A percentile compares a stretch with the other conserved stretches of the same genome.
Evolutionary conservation across 352 stramenopile genomes (phyloP).

Genomic region (Phytophthora pistaciae): DNA sequence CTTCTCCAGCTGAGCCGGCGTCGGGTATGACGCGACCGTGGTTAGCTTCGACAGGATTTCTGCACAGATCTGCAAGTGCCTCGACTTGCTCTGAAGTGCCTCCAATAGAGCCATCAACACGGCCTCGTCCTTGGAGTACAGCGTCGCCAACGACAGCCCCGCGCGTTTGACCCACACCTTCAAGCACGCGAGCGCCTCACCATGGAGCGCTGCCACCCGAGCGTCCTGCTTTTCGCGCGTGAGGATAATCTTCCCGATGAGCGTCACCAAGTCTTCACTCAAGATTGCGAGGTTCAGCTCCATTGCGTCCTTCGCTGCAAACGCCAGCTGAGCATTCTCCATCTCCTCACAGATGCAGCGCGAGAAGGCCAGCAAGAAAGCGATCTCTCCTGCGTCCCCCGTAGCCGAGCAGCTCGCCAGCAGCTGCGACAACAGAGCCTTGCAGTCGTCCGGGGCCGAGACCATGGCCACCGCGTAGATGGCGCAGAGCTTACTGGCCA

Average conservation of each 20-base stretch:
- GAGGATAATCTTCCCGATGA: constrained; percentile 62
- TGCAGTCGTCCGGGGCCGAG: constrained; percentile 64
- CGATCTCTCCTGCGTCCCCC: constrained; percentile 42
- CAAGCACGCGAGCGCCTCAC: constrained; percentile 65
- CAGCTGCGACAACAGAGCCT: constrained; percentile 44
- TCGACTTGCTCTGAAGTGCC: constrained; percentile 57
- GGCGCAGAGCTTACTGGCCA: constrained; percentile 68
- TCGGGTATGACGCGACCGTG: constrained; percentile 67
- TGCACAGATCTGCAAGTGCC: constrained; percentile 50
- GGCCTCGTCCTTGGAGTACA: constrained; percentile 53
- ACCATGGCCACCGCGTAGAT: constrained; percentile 68
- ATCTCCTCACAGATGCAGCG: constrained; percentile 78
- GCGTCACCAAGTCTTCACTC: constrained; percentile 51
- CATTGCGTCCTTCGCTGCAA: constrained; percentile 71
- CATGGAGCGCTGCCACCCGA: constrained; percentile 47
- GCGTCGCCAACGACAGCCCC: constrained; percentile 60
- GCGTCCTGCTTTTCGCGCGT: constrained; percentile 39
- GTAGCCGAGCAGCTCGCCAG: constrained; percentile 31
- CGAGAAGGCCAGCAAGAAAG: constrained; percentile 64
- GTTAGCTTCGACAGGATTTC: constrained; percentile 73
- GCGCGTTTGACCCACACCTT: constrained; percentile 66
- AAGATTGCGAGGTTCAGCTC: constrained; percentile 57
- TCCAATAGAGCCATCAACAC: constrained; percentile 57
- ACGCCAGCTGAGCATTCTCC: constrained; percentile 66
- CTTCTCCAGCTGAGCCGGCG: constrained; percentile 48